Conservation (phyloP, 2,329 filamentous ascomycete genomes). For the Aspergillus uvarum region DNA sequence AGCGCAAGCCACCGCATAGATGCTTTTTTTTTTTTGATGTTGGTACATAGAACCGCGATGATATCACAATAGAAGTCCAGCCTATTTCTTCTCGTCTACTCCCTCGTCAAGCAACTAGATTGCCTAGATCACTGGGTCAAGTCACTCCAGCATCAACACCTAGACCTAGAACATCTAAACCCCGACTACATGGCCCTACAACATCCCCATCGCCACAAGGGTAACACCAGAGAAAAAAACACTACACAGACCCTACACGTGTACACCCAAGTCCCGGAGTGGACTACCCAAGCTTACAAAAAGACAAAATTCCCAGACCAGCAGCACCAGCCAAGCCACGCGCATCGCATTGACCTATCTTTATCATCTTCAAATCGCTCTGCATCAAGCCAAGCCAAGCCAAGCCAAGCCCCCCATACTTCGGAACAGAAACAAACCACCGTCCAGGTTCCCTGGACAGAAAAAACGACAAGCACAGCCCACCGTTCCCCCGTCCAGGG, state of each 20-base stretch:
- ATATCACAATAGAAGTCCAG: too few species aligned
- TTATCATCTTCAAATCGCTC: background rate
- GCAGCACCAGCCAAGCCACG: constrained; percentile 8
- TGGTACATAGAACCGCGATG: too few species aligned
- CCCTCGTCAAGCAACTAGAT: too few species aligned
- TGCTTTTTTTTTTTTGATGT: background rate
- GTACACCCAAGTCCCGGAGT: background rate
- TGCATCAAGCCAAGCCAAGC: background rate
- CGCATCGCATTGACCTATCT: background rate
- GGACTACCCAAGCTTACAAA: background rate
- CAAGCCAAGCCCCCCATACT: background rate
- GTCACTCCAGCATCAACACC: too few species aligned
- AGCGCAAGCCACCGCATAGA: background rate
- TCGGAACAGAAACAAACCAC: background rate
- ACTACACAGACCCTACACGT: constrained; percentile 3
- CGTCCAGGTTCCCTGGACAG: background rate
- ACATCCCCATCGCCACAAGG: too few species aligned
- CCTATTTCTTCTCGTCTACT: too few species aligned
- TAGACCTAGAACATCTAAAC: too few species aligned
- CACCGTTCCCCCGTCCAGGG: background rate
- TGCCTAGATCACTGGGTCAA: too few species aligned
- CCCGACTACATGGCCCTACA: too few species aligned
- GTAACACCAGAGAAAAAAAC: constrained; percentile 6
- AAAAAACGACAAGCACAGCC: background rate
- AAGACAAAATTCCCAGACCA: constrained; percentile 4